phyloP scores from a whole-genome alignment of 2,329 filamentous ascomycete genomes.

The Pseudopyricularia javanii region DNA sequence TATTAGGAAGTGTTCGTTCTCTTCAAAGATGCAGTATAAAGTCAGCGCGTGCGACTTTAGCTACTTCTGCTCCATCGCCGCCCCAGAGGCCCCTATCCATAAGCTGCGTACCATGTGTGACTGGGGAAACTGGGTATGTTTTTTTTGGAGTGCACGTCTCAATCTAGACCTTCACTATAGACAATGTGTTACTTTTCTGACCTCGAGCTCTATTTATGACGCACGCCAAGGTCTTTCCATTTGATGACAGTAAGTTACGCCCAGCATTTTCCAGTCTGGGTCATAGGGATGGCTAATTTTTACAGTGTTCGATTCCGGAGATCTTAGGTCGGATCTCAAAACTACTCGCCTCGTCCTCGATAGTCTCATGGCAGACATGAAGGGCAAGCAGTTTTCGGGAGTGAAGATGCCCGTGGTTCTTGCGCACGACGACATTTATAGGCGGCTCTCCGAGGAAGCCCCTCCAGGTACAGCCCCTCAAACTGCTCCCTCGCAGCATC shows the following conservation, averaged over 20 bases:
- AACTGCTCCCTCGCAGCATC: too few relatives aligned
- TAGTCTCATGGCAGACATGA: background rate
- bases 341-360: background rate
- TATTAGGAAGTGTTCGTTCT: background rate
- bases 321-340: background rate
- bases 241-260: background rate
- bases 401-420: background rate
- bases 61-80: background rate
- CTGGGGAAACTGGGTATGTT: background rate
- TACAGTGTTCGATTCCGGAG: background rate
- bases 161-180: too few relatives aligned
- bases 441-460: background rate
- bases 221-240: background rate
- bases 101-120: background rate
- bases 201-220: too few relatives aligned
- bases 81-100: background rate
- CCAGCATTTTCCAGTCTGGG: background rate
- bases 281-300: background rate
- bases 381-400: background rate
- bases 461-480: background rate
- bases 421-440: background rate
- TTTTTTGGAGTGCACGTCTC: background rate
- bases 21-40: background rate
- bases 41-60: background rate
- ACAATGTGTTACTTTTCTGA: too few relatives aligned